phyloP scores from a whole-genome alignment of 1,284 basidiomycete species.

The Apiotrichum veenhuisii region DNA sequence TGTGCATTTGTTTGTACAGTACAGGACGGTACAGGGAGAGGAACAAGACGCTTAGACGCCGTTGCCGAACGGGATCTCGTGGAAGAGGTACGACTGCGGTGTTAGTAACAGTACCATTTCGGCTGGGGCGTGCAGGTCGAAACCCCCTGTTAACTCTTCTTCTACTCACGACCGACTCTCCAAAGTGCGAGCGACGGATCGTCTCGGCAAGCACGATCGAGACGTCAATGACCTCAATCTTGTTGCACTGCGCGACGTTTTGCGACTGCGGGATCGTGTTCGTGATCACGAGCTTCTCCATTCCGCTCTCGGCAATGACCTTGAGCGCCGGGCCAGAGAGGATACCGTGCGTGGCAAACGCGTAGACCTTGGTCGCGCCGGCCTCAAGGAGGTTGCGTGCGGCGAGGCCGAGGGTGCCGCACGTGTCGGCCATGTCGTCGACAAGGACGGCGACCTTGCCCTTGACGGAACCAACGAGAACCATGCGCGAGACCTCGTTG shows the following conservation, averaged over 20 bases:
- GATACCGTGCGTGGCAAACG: constrained; percentile 97
- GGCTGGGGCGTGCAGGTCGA: background rate
- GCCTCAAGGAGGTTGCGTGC: constrained; percentile 85
- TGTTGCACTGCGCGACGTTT: constrained; percentile 71
- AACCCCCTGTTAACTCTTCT: too few species aligned
- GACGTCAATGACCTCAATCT: constrained; percentile 95
- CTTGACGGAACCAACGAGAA: constrained; percentile 89
- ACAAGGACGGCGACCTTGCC: constrained; percentile 96
- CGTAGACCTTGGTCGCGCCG: constrained; percentile 80
- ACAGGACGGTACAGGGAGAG: background rate
- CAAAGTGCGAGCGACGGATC: constrained; percentile 68
- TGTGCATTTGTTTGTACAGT: background rate
- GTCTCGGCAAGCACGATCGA: constrained; percentile 94
- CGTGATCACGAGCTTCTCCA: constrained; percentile 96
- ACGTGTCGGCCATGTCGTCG: constrained; percentile 99
- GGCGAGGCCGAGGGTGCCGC: constrained; percentile 92
- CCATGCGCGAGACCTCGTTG: constrained; percentile 98
- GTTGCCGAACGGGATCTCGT: constrained; percentile 49
- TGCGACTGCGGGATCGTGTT: constrained; percentile 91
- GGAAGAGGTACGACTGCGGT: constrained; percentile 50
- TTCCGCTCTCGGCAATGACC: constrained; percentile 65
- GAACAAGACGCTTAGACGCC: constrained; percentile 11
- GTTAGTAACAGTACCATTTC: background rate
- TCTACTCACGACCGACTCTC: constrained; percentile 49
- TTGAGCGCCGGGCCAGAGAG: constrained; percentile 81